These are phyloP conservation scores for Candida sp. DNA, from an alignment of 1,139 yeast genomes.

Conservation along the genomic window DNA sequence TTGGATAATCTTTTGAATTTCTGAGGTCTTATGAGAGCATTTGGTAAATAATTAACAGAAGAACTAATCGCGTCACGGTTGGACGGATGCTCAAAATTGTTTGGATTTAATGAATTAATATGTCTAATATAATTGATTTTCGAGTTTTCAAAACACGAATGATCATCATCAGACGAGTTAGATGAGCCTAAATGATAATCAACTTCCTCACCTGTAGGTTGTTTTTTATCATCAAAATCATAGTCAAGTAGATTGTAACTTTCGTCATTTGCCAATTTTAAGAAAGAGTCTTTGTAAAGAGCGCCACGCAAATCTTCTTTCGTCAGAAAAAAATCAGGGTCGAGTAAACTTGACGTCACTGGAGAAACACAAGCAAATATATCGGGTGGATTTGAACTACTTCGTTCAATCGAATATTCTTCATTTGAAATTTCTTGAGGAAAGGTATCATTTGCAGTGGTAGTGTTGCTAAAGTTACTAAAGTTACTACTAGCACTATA, in stretches of 20 bases:
- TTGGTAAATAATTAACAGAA: constrained; percentile 7
- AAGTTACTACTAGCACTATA: not conserved
- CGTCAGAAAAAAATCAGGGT: constrained; percentile 12
- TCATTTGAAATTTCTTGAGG: not conserved
- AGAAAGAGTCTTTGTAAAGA: constrained; percentile 15
- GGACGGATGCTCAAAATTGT: not conserved
- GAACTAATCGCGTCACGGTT: not conserved
- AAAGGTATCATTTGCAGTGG: not conserved
- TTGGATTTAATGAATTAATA: constrained; percentile 2
- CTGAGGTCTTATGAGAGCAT: constrained; percentile 10
- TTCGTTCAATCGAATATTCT: not conserved
- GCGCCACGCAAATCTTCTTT: constrained; percentile 17
- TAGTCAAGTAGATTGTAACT: not conserved
- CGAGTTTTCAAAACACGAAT: constrained; percentile 3
- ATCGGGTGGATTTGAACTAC: constrained; percentile 5
- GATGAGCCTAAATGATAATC: constrained; percentile 1
- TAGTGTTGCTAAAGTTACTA: not conserved
- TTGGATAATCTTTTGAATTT: constrained; percentile 8
- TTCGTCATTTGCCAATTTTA: constrained; percentile 1
- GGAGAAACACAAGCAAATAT: constrained; percentile 14
- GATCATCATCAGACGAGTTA: constrained; percentile 2
- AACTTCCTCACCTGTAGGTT: constrained; percentile 1
- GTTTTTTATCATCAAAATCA: not conserved
- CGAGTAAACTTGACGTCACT: constrained; percentile 6
- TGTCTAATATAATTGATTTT: constrained; percentile 1